Evolutionary conservation across 257 asterid species (phyloP).

Genomic region (Jacaranda mimosifolia): DNA sequence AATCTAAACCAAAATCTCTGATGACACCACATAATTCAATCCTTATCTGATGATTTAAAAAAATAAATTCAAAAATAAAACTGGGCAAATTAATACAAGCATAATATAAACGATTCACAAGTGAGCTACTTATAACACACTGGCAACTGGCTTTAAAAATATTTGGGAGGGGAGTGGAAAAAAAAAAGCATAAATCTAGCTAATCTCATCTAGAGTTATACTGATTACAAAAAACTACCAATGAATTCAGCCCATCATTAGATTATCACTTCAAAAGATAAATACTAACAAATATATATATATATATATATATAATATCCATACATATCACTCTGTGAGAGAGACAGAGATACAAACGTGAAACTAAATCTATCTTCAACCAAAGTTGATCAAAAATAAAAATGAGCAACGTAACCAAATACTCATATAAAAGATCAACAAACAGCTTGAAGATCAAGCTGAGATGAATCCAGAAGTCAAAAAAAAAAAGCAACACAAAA

Average conservation of each 20-base stretch:
- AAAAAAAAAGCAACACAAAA: neutral
- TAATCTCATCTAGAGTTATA: neutral
- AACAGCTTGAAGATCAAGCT: conserved; percentile 14
- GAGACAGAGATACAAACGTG: neutral
- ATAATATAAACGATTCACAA: neutral
- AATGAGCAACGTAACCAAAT: neutral
- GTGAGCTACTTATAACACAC: neutral
- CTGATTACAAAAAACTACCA: neutral
- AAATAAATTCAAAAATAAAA: neutral
- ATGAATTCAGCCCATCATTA: neutral
- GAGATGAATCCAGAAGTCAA: neutral
- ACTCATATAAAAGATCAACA: neutral
- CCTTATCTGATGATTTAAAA: neutral
- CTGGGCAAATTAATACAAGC: neutral
- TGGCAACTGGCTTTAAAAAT: neutral
- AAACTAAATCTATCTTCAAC: neutral
- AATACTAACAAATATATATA: neutral
- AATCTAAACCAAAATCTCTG: neutral
- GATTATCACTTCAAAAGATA: neutral
- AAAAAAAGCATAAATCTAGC: neutral
- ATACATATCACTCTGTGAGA: neutral
- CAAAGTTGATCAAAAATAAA: neutral
- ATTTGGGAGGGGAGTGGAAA: neutral
- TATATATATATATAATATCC: too few relatives aligned
- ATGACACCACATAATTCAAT: neutral